Base-by-base conservation (phyloP, 805 yeast genomes). In the Schizosaccharomyces octosporus region DNA sequence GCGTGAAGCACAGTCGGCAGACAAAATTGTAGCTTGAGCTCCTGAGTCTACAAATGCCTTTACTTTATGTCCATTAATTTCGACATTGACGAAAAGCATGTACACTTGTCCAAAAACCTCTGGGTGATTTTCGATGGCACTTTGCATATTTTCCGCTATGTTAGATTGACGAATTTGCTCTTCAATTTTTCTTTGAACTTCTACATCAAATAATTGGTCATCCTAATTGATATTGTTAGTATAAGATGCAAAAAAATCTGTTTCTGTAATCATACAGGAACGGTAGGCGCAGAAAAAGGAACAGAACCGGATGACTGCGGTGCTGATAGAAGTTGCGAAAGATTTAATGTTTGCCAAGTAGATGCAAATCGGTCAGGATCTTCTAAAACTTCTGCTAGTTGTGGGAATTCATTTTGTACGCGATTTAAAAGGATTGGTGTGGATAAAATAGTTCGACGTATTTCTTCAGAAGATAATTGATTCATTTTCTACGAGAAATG, bases 11-110 rank as follows among this genome's bases (percentile, higher is more conserved):
- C 89, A 75, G 54, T 75, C 73, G 1, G 94, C 85, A 41, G 88
- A 81, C 68, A 93, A 71, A 51, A 93, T 83, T 0, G 98, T 88
- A 36, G 81, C 75, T 70, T 88, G 96, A 0, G 99, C 97, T 1
- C 99, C 98, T 0, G 97, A 81, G 70, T 93, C 99, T 4, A 93
- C 95, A 74, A 93, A 87, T 0, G 97, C 97, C 69, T 86, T 86
- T 2, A 88, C 84, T 27, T 83, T 81, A 58, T 77, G 75, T 1
- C 93, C 90, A 67, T 93, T 89, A 45, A 90, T 83, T 65, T 80
- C 83, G 51, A 87, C 76, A 62, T 81, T 76, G 17, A 93, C 81
- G 71, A 83, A 90, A 48, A 93, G 76, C 95, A 93, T 88, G 41
- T 79, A 79, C 2, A 90, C 94, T 0, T 78, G 72, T 0, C 88